Base-by-base conservation (phyloP, 2,329 filamentous ascomycete species). In the Alternaria brassicae region DNA sequence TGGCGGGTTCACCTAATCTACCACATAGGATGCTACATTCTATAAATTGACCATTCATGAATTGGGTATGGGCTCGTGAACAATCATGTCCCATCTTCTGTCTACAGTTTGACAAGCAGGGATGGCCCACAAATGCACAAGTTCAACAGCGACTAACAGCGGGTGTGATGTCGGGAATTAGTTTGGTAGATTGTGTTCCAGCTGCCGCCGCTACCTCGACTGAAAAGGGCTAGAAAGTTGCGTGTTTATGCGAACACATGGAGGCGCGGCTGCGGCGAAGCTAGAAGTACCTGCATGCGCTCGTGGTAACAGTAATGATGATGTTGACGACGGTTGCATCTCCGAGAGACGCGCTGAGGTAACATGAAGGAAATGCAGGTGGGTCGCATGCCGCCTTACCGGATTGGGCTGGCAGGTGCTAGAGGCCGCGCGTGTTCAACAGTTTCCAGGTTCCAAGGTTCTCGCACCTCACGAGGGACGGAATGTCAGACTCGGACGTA, bases 351-450 rank as follows among this genome's bases (percentile, higher is more conserved):
- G 21, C 32, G 23, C 9, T 19, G 21, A 28, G 23, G 48, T 17
- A 23, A 50, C 48, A 50, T 50, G 15, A 39, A 50, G 47, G 21
- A 28, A 39, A 39, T 39, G 32, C 40, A 36, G 17, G 51, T 53
- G 40, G 28, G 39, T 53, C 39, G 39, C 39, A 44, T 34, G 48
- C 44, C 58, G 13, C 58, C 53, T 60, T 40, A 37, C 58, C 23
- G 6, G 10, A 57, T 56, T 27, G 36, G 45, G 56, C 17, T 40
- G 28, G 36, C 40, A 47, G 32, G 41, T 23, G 30, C 34, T 45
- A 45, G 40, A 55, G 58, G 49, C 32, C 45, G 53, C 52, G 57
- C 52, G 57, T 60, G 52, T 60, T 52, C 55, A 48, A 42, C 57
- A 52, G 17, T 42, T 50, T 44, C 37, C 40, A 59, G 47, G 51